These are phyloP conservation scores for Grosmannia clavigera DNA, from an alignment of 2,329 filamentous ascomycete genomes.

Conservation along the genomic window DNA sequence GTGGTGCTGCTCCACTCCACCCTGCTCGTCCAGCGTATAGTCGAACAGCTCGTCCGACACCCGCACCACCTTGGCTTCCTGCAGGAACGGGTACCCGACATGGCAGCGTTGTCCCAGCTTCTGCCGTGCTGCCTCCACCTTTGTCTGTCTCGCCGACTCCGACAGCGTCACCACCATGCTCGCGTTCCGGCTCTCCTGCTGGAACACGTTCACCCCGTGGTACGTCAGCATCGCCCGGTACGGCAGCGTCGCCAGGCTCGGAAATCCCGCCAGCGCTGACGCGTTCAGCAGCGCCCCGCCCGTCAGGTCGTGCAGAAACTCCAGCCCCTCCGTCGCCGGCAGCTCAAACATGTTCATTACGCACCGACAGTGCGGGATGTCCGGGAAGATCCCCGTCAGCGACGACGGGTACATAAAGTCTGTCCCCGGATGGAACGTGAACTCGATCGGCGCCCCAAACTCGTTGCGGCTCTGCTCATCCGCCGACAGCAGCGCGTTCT, in stretches of 20 bases:
- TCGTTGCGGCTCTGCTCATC: conserved; percentile 75
- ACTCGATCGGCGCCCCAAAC: conserved; percentile 87
- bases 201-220: conserved; percentile 88
- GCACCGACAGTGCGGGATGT: conserved; percentile 75
- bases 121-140: conserved; percentile 57
- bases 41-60: conserved; percentile 91
- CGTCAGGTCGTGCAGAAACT: conserved; percentile 73
- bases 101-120: conserved; percentile 79
- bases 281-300: conserved; percentile 72
- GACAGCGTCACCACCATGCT: conserved; percentile 85
- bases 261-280: conserved; percentile 84
- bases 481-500: conserved; percentile 62
- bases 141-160: conserved; percentile 59
- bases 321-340: conserved; percentile 79
- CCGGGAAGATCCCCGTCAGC: conserved; percentile 78
- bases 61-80: conserved; percentile 79
- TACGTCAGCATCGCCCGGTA: conserved; percentile 73
- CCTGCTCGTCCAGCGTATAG: conserved; percentile 58
- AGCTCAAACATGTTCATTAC: conserved; percentile 95
- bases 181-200: conserved; percentile 89
- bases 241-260: conserved; percentile 73
- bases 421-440: conserved; percentile 66
- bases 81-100: conserved; percentile 88
- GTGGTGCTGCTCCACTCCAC: conserved; percentile 51
- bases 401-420: conserved; percentile 82